A percentile compares a stretch with the other conserved stretches of the same genome.
phyloP scores from a whole-genome alignment of 352 stramenopile genomes.

The Phytophthora tubulina region DNA sequence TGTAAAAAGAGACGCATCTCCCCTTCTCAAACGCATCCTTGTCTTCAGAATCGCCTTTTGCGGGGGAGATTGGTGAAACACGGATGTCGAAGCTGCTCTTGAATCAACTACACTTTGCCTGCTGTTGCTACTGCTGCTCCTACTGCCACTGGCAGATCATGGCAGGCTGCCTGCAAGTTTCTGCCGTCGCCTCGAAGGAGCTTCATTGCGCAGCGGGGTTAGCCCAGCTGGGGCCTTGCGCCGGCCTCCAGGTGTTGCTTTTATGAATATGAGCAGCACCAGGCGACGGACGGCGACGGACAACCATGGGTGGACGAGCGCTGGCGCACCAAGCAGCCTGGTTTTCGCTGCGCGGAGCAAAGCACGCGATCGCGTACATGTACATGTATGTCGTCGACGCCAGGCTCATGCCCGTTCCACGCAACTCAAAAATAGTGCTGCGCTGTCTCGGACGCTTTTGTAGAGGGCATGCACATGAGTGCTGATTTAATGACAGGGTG shows the following conservation, averaged over 20 bases:
- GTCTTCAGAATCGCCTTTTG: slow-evolving; percentile 12
- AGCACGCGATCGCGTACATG: slow-evolving; percentile 14
- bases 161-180: slow-evolving; percentile 5
- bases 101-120: slow-evolving; percentile 8
- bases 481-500: too few species aligned
- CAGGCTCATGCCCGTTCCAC: neutral
- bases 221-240: slow-evolving; percentile 4
- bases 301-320: slow-evolving; percentile 20
- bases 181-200: slow-evolving; percentile 18
- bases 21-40: slow-evolving; percentile 3
- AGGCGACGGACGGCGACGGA: slow-evolving; percentile 7
- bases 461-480: too few species aligned
- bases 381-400: neutral
- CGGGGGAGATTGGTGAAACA: slow-evolving; percentile 26
- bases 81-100: slow-evolving; percentile 2
- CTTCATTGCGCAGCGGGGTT: slow-evolving; percentile 26
- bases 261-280: slow-evolving; percentile 32
- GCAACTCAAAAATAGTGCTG: too few species aligned
- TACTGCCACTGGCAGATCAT: neutral
- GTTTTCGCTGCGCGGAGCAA: slow-evolving; percentile 39
- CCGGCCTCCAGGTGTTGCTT: slow-evolving; percentile 18
- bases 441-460: too few species aligned
- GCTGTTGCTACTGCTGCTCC: neutral
- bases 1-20: slow-evolving; percentile 28
- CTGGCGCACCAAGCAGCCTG: slow-evolving; percentile 32